Conservation (phyloP, 140 eudicot species). For the Bidens hawaiensis region DNA sequence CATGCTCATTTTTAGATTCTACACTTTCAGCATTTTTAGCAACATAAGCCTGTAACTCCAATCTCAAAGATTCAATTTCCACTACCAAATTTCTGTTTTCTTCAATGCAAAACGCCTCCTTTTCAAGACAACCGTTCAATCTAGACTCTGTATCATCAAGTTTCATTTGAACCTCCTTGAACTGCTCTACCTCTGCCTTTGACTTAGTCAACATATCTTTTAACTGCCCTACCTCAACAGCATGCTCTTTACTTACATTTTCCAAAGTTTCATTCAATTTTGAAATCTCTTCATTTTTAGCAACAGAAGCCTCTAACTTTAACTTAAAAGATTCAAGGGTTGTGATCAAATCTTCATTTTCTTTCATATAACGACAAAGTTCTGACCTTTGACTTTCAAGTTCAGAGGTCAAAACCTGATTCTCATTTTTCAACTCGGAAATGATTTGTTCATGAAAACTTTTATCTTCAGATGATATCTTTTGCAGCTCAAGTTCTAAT, state of each 20-base stretch:
- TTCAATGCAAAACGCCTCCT: constrained; percentile 33
- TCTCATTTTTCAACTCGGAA: constrained; percentile 50
- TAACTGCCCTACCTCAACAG: constrained; percentile 23
- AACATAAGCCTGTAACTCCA: constrained; percentile 37
- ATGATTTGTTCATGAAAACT: constrained; percentile 46
- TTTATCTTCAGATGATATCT: constrained; percentile 45
- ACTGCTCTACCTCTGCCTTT: constrained; percentile 37
- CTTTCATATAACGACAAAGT: constrained; percentile 29
- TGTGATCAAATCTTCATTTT: constrained; percentile 37
- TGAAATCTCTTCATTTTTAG: constrained; percentile 37
- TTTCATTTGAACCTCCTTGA: constrained; percentile 27
- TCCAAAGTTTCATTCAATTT: constrained; percentile 23
- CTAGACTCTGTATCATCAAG: constrained; percentile 33
- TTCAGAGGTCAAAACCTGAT: constrained; percentile 48
- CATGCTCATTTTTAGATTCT: constrained; percentile 29
- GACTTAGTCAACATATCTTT: constrained; percentile 26
- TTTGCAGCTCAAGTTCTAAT: constrained; percentile 60
- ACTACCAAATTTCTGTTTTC: constrained; percentile 38
- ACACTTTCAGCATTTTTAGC: constrained; percentile 40
- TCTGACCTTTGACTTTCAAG: constrained; percentile 45
- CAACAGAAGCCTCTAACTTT: constrained; percentile 40
- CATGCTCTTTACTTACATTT: constrained; percentile 24
- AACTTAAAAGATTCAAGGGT: constrained; percentile 37
- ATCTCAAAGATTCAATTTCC: constrained; percentile 31
- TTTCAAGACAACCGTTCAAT: constrained; percentile 27